These are phyloP conservation scores for Blastocystis sp. DNA, from an alignment of 352 stramenopile genomes.

Conservation along the genomic window DNA sequence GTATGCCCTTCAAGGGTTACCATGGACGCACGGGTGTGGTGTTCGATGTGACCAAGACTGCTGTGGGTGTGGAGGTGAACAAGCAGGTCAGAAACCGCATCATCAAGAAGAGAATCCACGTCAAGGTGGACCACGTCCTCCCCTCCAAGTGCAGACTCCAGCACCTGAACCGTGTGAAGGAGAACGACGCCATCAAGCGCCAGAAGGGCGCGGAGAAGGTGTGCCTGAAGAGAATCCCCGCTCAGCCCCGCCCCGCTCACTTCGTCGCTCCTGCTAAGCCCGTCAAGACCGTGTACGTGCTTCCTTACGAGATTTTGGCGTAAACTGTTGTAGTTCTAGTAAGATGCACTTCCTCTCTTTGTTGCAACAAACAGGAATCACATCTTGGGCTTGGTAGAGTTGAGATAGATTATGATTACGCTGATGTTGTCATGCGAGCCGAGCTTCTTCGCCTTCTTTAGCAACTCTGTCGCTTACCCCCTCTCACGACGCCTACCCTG, in stretches of 20 bases:
- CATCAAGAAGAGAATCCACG: no score
- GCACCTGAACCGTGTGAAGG: no score
- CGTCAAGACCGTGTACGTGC: constrained; percentile 65
- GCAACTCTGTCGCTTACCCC: constrained; percentile 74
- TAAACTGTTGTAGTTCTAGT: constrained; percentile 62
- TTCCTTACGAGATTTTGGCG: constrained; percentile 69
- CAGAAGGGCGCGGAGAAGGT: constrained; percentile 80
- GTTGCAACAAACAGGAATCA: constrained; percentile 14
- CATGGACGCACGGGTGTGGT: no score
- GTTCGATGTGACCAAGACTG: no score
- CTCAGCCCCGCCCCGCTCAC: constrained; percentile 76
- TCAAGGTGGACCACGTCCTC: no score
- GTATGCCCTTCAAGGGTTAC: no score
- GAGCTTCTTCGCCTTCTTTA: constrained; percentile 83
- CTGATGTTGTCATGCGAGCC: constrained; percentile 86
- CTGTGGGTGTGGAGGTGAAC: no score
- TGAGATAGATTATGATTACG: constrained; percentile 79
- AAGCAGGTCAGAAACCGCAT: no score
- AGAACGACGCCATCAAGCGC: constrained; percentile 91
- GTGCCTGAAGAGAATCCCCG: constrained; percentile 89
- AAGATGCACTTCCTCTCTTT: constrained; percentile 62
- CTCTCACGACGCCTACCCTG: constrained; percentile 71
- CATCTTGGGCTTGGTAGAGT: constrained; percentile 44
- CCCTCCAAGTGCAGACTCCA: no score
- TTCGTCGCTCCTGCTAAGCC: constrained; percentile 65